Evolutionary conservation across 108 stramenopile species (phyloP), one percentile per base, ranked within the genome.

Genomic region (Cylindrotheca closterium): DNA sequence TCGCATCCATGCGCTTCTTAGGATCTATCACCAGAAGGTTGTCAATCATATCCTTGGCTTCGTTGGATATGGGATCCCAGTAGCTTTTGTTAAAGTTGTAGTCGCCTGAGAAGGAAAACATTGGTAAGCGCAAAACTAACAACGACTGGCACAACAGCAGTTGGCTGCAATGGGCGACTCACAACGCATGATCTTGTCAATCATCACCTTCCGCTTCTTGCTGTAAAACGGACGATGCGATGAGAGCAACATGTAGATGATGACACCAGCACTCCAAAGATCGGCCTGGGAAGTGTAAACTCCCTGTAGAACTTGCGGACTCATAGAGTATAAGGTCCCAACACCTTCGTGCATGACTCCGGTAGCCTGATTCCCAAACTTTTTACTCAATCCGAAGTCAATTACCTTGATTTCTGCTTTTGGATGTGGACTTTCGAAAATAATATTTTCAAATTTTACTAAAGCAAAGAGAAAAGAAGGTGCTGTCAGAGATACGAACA

Each of bases 241-340:
- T 30, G 79, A 76, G 0, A 88, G 54, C 21, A 88, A 47, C 71
- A 88, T 74, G 66, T 75, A 88, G 30, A 81, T 71, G 54, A 88
- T 82, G 15, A 92, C 91, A 33, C 87, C 87, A 24, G 74, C 63
- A 0, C 73, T 62, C 90, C 90, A 95, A 27, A 85, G 51, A 73
- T 98, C 97, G 21, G 91, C 92, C 62, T 89, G 79, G 8, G 66
- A 56, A 0, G 85, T 79, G 58, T 97, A 93, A 3, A 77, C 58
- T 17, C 93, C 94, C 30, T 82, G 76, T 4, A 92, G 51, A 2
- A 92, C 91, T 63, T 95, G 84, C 5, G 89, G 88, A 2, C 79
- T 71, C 86, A 91, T 88, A 26, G 82, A 78, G 54, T 90, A 90
- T 0, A 91, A 61, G 12, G 93, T 89, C n/a, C 89, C 88, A 8